Evolutionary conservation across 148 eudicot genomes (phyloP).

Genomic region (Cornus florida): DNA sequence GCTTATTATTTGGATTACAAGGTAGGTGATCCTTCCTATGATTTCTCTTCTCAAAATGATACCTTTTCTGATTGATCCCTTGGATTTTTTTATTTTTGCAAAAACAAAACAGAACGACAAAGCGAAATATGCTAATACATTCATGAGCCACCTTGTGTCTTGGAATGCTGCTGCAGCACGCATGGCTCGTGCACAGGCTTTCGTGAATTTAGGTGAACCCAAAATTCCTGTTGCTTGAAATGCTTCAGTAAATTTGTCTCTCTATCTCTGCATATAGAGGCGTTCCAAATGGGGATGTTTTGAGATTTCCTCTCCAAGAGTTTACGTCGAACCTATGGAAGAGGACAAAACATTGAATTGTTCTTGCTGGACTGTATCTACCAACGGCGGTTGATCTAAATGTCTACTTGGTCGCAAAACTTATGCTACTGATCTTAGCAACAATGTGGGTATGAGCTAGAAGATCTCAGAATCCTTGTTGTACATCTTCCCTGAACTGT

Average conservation of each 20-base stretch:
- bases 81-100: background rate
- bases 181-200: conserved; percentile 76
- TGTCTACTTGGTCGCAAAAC: too few species aligned
- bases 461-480: too few species aligned
- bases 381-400: too few species aligned
- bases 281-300: too few species aligned
- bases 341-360: too few species aligned
- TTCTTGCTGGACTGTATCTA: too few species aligned
- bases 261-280: too few species aligned
- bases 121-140: conserved; percentile 26
- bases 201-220: conserved; percentile 44
- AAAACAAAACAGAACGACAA: conserved; percentile 59
- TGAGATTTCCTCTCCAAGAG: too few species aligned
- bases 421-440: too few species aligned
- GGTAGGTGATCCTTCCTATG: conserved; percentile 33
- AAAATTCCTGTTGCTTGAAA: background rate
- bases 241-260: background rate
- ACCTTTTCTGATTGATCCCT: background rate
- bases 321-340: too few species aligned
- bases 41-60: background rate
- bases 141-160: conserved; percentile 86
- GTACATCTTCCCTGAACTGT: too few species aligned
- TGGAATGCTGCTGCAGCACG: conserved; percentile 83
- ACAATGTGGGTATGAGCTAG: too few species aligned
- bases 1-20: conserved; percentile 92